phyloP scores from a whole-genome alignment of 2,329 filamentous ascomycete genomes.

The Phyllosticta ampelicida region DNA sequence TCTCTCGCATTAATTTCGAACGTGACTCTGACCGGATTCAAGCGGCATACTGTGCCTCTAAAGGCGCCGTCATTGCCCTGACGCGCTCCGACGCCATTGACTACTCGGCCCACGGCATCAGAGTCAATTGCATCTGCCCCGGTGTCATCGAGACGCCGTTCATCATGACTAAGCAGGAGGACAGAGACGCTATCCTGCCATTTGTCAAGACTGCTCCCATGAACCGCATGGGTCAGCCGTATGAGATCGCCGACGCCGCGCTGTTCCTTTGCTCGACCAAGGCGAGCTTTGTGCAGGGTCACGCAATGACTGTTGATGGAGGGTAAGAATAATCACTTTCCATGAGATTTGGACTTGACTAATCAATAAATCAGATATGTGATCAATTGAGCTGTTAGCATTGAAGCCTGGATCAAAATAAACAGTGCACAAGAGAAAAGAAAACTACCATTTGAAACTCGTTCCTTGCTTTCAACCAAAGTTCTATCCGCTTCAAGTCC shows the following conservation, averaged over 20 bases:
- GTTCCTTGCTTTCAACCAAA: no score
- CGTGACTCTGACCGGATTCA: not conserved
- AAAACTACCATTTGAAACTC: no score
- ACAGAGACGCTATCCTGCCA: slow-evolving; percentile 22
- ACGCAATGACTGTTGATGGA: slow-evolving; percentile 39
- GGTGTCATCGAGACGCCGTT: slow-evolving; percentile 36
- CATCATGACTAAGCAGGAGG: slow-evolving; percentile 18
- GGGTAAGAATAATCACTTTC: slow-evolving; percentile 13
- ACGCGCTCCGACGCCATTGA: slow-evolving; percentile 47
- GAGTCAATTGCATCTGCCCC: slow-evolving; percentile 51
- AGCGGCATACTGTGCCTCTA: slow-evolving; percentile 49
- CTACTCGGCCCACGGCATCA: slow-evolving; percentile 39
- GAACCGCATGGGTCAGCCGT: slow-evolving; percentile 36
- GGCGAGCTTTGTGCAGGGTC: slow-evolving; percentile 44
- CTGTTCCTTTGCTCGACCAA: slow-evolving; percentile 42
- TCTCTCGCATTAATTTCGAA: no score
- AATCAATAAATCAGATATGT: not conserved
- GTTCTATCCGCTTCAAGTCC: no score
- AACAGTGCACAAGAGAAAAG: no score
- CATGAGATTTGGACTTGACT: not conserved
- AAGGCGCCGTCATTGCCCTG: slow-evolving; percentile 48
- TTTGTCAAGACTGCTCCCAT: slow-evolving; percentile 39
- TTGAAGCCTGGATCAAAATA: no score
- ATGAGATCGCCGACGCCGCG: slow-evolving; percentile 46
- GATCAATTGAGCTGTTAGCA: not conserved